These are phyloP conservation scores for Trichoderma oligosporum DNA, from an alignment of 2,329 filamentous ascomycete genomes.

Conservation along the genomic window DNA sequence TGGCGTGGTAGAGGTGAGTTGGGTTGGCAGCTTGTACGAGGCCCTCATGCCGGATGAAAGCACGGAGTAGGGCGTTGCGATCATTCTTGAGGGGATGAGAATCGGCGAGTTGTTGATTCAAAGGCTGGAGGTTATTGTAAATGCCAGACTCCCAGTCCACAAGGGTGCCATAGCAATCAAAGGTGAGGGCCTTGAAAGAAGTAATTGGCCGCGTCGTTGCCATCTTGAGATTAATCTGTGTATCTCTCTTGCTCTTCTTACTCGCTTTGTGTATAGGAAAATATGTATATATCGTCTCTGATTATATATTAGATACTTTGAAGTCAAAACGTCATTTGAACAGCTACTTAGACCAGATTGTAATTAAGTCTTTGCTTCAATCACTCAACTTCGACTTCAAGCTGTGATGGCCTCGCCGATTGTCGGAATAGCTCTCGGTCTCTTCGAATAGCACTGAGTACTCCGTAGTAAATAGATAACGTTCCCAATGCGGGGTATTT, in stretches of 20 bases:
- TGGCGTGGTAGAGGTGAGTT: slow-evolving; percentile 33
- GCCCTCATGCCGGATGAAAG: slow-evolving; percentile 50
- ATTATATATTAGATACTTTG: background rate
- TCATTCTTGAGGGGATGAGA: slow-evolving; percentile 36
- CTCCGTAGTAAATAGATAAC: no score
- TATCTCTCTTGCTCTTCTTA: background rate
- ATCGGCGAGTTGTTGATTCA: slow-evolving; percentile 42
- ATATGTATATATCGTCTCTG: background rate
- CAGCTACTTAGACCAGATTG: background rate
- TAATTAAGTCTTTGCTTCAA: background rate
- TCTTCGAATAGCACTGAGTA: no score
- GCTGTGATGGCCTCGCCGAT: background rate
- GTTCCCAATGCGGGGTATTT: background rate
- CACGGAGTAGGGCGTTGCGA: slow-evolving; percentile 39
- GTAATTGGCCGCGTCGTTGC: slow-evolving; percentile 23
- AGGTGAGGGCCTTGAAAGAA: slow-evolving; percentile 51
- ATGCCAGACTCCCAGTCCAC: slow-evolving; percentile 75
- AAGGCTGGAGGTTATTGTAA: slow-evolving; percentile 47
- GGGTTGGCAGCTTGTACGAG: slow-evolving; percentile 55
- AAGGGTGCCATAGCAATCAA: slow-evolving; percentile 77
- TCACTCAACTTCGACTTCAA: background rate
- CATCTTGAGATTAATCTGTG: slow-evolving; percentile 14
- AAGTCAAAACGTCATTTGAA: background rate
- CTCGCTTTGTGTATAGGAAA: no score
- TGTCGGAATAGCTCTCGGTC: background rate